A percentile compares a stretch with the other conserved stretches of the same genome.
Evolutionary conservation across 306 rosid genomes (phyloP).

Genomic region (Dryas octopetala): DNA sequence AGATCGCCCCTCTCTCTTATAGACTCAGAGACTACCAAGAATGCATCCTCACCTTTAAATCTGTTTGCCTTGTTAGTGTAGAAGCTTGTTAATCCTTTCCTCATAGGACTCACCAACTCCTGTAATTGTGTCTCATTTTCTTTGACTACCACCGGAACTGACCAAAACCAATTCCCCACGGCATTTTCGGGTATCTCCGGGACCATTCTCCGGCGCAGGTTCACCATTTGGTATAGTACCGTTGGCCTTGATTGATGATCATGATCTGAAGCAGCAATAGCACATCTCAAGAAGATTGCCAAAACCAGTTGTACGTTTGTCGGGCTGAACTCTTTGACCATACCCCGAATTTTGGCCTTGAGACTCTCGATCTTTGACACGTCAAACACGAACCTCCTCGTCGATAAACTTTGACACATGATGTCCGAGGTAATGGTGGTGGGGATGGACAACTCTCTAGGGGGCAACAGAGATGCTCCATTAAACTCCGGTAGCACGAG

Average conservation of each 20-base stretch:
- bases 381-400: constrained; percentile 20
- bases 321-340: background rate
- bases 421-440: background rate
- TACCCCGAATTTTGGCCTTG: background rate
- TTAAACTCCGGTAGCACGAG: background rate
- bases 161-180: constrained; percentile 11
- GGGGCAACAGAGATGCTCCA: constrained; percentile 9
- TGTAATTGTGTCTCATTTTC: background rate
- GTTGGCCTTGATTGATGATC: background rate
- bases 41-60: constrained; percentile 15
- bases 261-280: background rate
- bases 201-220: background rate
- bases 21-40: background rate
- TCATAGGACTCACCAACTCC: too few relatives aligned
- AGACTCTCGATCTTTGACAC: constrained; percentile 10
- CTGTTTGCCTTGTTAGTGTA: background rate
- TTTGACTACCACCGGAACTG: background rate
- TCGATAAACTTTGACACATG: background rate
- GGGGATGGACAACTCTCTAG: background rate
- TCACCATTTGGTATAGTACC: background rate
- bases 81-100: background rate
- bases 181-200: background rate
- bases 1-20: constrained; percentile 5
- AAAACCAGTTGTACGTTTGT: background rate
- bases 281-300: constrained; percentile 4